These are phyloP conservation scores for Cafeteria roenbergensis DNA, from an alignment of 108 stramenopile species.

Conservation along the genomic window DNA sequence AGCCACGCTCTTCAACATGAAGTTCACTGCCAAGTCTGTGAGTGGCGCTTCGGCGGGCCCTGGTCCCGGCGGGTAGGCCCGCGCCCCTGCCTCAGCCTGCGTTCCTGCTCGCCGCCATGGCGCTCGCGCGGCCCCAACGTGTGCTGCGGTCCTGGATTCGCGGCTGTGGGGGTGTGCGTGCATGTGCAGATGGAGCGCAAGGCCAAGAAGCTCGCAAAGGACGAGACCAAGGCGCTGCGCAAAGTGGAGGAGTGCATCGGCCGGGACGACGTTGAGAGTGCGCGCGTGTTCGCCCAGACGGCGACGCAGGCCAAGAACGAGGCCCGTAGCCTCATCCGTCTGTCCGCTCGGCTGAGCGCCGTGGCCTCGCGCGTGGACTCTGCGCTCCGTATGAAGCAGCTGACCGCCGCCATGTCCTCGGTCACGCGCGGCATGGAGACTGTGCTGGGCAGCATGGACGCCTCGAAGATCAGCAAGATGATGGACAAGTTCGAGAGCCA, in stretches of 20 bases:
- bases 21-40: background rate
- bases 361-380: constrained; percentile 83
- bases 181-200: constrained; percentile 68
- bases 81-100: too few species aligned
- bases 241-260: constrained; percentile 80
- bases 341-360: constrained; percentile 79
- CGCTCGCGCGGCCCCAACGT: background rate
- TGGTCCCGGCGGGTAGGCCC: too few species aligned
- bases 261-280: constrained; percentile 74
- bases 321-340: constrained; percentile 70
- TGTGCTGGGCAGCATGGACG: constrained; percentile 69
- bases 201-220: constrained; percentile 86
- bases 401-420: constrained; percentile 70
- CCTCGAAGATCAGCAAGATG: constrained; percentile 67
- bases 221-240: constrained; percentile 65
- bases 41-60: too few species aligned
- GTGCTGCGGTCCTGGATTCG: background rate
- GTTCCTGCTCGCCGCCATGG: background rate
- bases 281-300: constrained; percentile 88
- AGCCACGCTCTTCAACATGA: constrained; percentile 6
- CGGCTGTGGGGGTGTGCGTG: background rate
- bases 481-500: constrained; percentile 96
- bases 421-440: constrained; percentile 85
- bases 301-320: constrained; percentile 97
- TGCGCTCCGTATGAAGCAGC: constrained; percentile 83